These are phyloP conservation scores for Neurospora tetrasperma DNA, from an alignment of 495 filamentous ascomycete genomes.

Conservation along the genomic window DNA sequence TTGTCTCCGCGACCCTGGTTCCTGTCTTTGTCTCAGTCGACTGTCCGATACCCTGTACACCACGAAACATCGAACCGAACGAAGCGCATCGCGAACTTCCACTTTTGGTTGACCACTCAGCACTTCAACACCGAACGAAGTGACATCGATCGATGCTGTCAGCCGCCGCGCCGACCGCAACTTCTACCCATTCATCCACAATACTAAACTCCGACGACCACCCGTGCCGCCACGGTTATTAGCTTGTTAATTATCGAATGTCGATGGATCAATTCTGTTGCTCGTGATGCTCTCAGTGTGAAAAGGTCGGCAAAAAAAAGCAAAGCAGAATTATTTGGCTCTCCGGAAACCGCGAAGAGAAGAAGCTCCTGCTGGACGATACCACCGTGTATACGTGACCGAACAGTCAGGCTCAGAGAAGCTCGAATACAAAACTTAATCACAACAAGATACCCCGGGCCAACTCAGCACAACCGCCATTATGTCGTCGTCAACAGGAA, in stretches of 20 bases:
- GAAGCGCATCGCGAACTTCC: not conserved
- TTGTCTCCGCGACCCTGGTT: not conserved
- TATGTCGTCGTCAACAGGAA: constrained; percentile 45
- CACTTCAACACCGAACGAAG: not conserved
- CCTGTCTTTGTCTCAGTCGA: not conserved
- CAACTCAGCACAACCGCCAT: constrained; percentile 7
- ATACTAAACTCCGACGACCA: not conserved
- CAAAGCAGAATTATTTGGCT: not conserved
- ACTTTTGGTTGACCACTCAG: not conserved
- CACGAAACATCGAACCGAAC: not conserved
- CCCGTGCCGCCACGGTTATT: not conserved
- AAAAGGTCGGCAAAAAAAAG: not conserved
- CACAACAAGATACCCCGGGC: not conserved
- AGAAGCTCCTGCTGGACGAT: not conserved
- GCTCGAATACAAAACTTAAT: not conserved
- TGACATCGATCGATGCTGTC: not conserved
- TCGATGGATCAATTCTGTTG: constrained; percentile 5
- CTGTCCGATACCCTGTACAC: not conserved
- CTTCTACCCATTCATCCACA: not conserved
- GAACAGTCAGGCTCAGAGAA: not conserved
- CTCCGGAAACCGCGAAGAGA: not conserved
- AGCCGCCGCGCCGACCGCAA: not conserved
- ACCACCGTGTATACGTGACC: not conserved
- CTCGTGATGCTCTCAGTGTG: constrained; percentile 7
- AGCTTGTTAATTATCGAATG: not conserved